phyloP scores from a whole-genome alignment of 2,329 filamentous ascomycete genomes.

The Aureobasidium sp. region DNA sequence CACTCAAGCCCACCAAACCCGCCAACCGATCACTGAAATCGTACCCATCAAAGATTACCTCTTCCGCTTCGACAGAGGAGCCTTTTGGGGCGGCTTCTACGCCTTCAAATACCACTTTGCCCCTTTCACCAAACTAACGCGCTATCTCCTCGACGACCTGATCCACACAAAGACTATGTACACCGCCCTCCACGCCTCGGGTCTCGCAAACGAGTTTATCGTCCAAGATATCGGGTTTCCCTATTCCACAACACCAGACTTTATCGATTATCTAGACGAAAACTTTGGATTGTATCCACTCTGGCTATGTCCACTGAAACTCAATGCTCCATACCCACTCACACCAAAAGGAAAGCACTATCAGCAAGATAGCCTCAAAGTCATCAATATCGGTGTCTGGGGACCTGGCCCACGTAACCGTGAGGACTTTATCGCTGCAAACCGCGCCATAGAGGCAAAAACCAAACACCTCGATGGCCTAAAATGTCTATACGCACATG shows the following conservation, averaged over 20 bases:
- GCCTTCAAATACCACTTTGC: slow-evolving; percentile 56
- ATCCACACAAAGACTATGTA: slow-evolving; percentile 57
- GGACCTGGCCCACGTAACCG: slow-evolving; percentile 58
- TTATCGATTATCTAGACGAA: slow-evolving; percentile 47
- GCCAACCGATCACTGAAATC: slow-evolving; percentile 27
- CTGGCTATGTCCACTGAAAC: slow-evolving; percentile 51
- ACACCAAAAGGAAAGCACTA: neutral
- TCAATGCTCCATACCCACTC: slow-evolving; percentile 6
- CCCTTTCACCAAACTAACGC: slow-evolving; percentile 54
- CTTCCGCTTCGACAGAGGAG: slow-evolving; percentile 57
- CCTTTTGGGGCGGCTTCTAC: slow-evolving; percentile 57
- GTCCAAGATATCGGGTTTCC: slow-evolving; percentile 59
- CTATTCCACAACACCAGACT: slow-evolving; percentile 43
- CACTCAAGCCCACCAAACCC: neutral
- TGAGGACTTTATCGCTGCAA: slow-evolving; percentile 58
- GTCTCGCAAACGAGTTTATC: slow-evolving; percentile 49
- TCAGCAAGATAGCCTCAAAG: slow-evolving; percentile 15
- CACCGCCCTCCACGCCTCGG: slow-evolving; percentile 54
- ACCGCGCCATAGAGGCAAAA: slow-evolving; percentile 64
- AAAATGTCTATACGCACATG: slow-evolving; percentile 85
- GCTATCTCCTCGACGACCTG: slow-evolving; percentile 54
- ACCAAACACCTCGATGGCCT: slow-evolving; percentile 63
- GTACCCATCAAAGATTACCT: slow-evolving; percentile 49
- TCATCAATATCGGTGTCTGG: slow-evolving; percentile 65
- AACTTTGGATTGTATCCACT: slow-evolving; percentile 48